Conservation (phyloP, 129 eudicot species). For the Flaveria trinervia region DNA sequence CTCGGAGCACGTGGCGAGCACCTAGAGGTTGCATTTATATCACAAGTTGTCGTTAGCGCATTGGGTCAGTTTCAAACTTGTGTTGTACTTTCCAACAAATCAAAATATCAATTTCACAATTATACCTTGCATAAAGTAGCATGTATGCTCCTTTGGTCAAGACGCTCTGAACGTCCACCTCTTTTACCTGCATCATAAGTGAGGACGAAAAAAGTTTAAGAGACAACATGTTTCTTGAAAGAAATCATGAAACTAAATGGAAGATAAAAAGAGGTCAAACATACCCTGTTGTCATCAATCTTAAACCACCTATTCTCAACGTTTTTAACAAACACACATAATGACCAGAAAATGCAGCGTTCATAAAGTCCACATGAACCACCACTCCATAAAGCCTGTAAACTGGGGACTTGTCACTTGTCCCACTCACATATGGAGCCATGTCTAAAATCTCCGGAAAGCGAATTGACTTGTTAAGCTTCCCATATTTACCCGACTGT, state of each 20-base stretch:
- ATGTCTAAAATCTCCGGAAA: constrained; percentile 85
- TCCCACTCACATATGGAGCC: constrained; percentile 79
- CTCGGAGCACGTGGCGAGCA: constrained; percentile 12
- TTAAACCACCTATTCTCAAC: constrained; percentile 74
- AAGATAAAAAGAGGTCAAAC: constrained; percentile 17
- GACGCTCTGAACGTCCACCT: constrained; percentile 64
- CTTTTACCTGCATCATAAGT: constrained; percentile 48
- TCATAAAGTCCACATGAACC: constrained; percentile 80
- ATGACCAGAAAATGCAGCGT: constrained; percentile 87
- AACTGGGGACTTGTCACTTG: constrained; percentile 69
- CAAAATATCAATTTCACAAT: not conserved
- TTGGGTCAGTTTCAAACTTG: not conserved
- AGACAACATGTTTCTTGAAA: not conserved
- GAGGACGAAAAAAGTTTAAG: not conserved
- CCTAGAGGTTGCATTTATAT: constrained; percentile 3
- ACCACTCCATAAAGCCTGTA: constrained; percentile 91
- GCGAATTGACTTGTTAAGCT: constrained; percentile 69
- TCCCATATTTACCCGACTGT: constrained; percentile 86
- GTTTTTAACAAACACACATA: constrained; percentile 78
- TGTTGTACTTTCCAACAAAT: not conserved
- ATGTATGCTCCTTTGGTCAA: constrained; percentile 79
- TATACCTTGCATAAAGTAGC: constrained; percentile 88
- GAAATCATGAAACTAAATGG: not conserved
- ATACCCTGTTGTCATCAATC: constrained; percentile 79
- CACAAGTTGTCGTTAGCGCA: not conserved